Conservation (phyloP, 768 basidiomycete genomes). For the Coprinopsis strossmayeri region DNA sequence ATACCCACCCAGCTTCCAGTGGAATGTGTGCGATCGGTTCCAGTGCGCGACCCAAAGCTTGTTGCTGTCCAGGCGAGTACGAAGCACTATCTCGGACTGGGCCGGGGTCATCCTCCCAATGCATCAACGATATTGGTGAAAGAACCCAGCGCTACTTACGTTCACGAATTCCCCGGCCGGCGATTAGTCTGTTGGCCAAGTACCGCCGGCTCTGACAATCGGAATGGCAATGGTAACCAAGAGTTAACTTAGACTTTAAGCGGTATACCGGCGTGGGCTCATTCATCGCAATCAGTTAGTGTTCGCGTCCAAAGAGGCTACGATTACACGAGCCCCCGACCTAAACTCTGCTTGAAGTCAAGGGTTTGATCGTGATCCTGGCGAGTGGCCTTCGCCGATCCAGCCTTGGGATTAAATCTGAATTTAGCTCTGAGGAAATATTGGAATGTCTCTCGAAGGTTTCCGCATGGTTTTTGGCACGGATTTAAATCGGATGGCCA, state of each 20-base stretch:
- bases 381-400: neutral
- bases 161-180: neutral
- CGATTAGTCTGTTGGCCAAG: neutral
- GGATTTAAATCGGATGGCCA: neutral
- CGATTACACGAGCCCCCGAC: neutral
- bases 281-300: neutral
- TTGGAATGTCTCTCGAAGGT: neutral
- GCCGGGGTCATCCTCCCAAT: neutral
- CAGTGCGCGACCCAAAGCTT: neutral
- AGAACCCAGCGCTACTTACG: neutral
- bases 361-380: neutral
- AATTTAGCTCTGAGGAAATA: neutral
- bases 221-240: neutral
- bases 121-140: neutral
- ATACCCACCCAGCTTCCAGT: too few species aligned
- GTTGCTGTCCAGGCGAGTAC: too few species aligned
- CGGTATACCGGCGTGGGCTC: neutral
- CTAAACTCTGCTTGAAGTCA: neutral
- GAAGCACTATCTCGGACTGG: too few species aligned
- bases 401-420: neutral
- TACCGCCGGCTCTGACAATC: neutral
- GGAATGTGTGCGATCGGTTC: neutral
- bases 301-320: neutral
- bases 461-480: neutral
- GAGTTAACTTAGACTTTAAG: neutral